These are phyloP conservation scores for Thalassiosira profunda DNA, from an alignment of 108 stramenopile species.

Conservation along the genomic window DNA sequence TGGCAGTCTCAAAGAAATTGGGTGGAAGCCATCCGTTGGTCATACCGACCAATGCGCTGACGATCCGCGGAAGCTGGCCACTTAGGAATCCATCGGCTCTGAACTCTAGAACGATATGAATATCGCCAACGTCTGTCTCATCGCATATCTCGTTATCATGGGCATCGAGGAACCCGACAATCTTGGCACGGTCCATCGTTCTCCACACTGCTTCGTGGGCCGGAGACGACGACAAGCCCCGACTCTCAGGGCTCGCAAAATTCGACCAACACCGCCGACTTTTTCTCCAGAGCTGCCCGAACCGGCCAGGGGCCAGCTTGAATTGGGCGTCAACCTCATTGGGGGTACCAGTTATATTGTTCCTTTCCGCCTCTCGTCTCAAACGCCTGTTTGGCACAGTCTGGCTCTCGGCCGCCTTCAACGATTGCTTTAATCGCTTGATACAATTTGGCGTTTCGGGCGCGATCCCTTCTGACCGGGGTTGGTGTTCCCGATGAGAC, in stretches of 20 bases:
- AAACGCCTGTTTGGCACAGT: constrained; percentile 32
- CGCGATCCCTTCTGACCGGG: background rate
- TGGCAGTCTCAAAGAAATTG: constrained; percentile 56
- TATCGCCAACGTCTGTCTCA: constrained; percentile 8
- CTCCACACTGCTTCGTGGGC: constrained; percentile 77
- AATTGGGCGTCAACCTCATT: constrained; percentile 2
- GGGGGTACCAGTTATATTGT: background rate
- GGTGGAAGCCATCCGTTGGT: constrained; percentile 68
- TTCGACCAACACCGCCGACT: constrained; percentile 73
- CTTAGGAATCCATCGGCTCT: constrained; percentile 66
- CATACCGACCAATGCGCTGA: constrained; percentile 60
- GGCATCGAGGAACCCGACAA: constrained; percentile 51
- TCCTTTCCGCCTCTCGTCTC: constrained; percentile 14
- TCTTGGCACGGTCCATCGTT: constrained; percentile 61
- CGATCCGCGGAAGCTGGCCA: constrained; percentile 61
- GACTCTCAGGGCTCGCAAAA: constrained; percentile 61
- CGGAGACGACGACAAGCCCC: constrained; percentile 64
- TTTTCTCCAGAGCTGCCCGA: constrained; percentile 63
- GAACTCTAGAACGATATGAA: constrained; percentile 61
- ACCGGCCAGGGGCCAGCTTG: constrained; percentile 59
- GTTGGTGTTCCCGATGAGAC: background rate
- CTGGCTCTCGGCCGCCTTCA: constrained; percentile 37
- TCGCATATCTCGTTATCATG: background rate
- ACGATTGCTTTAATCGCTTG: constrained; percentile 33
- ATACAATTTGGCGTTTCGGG: constrained; percentile 27